These are phyloP conservation scores for Malbranchea zuffiana DNA, from an alignment of 2,329 filamentous ascomycete genomes.

Conservation along the genomic window DNA sequence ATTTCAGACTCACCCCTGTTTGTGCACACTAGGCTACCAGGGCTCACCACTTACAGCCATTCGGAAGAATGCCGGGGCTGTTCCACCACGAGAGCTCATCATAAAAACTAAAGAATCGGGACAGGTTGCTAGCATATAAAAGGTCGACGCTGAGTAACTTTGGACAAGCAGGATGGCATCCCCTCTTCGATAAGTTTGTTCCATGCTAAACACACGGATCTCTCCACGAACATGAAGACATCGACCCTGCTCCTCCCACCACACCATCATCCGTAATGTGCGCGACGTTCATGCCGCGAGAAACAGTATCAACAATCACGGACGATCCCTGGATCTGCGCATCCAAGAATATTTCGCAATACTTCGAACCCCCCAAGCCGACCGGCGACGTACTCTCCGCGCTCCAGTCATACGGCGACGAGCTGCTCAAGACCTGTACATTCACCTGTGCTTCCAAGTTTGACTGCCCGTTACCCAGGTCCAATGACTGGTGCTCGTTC, in stretches of 20 bases:
- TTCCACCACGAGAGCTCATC: too few relatives aligned
- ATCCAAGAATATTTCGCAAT: conserved; percentile 6
- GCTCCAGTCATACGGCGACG: conserved; percentile 1
- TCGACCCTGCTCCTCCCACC: not conserved
- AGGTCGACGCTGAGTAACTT: too few relatives aligned
- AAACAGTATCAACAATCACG: not conserved
- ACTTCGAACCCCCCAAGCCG: conserved; percentile 3
- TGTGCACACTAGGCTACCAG: too few relatives aligned
- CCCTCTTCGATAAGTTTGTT: too few relatives aligned
- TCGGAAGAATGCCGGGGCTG: too few relatives aligned
- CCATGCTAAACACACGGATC: too few relatives aligned
- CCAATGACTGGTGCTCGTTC: conserved; percentile 3
- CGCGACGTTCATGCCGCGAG: not conserved
- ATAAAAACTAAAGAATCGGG: too few relatives aligned
- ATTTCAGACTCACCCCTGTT: too few relatives aligned
- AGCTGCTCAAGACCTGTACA: conserved; percentile 3
- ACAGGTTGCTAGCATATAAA: too few relatives aligned
- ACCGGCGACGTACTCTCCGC: not conserved
- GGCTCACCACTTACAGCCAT: too few relatives aligned
- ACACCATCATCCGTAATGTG: not conserved
- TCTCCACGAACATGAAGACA: not conserved
- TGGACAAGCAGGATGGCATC: too few relatives aligned
- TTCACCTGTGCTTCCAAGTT: not conserved
- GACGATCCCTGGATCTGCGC: conserved; percentile 2
- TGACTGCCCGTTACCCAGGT: conserved; percentile 4